Evolutionary conservation across 169 alveolate species (phyloP).

Genomic region (Cyclospora cayetanensis): DNA sequence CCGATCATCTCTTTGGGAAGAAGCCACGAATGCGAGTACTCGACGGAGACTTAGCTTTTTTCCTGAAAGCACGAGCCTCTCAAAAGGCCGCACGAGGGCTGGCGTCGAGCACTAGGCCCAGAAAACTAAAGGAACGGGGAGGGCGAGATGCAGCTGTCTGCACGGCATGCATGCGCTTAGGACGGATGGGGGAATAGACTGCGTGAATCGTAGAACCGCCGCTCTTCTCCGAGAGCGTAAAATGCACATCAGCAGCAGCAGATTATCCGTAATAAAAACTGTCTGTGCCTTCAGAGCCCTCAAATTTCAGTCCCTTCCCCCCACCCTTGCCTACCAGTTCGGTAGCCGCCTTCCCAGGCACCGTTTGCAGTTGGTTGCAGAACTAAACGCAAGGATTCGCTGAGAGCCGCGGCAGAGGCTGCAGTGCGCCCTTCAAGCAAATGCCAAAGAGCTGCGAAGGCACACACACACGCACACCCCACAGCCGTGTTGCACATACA

Average conservation of each 20-base stretch:
- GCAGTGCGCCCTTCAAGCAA: constrained; percentile 60
- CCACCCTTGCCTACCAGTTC: constrained; percentile 84
- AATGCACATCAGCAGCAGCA: too few species aligned
- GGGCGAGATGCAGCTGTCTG: background rate
- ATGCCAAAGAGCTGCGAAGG: constrained; percentile 64
- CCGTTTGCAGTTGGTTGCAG: constrained; percentile 91
- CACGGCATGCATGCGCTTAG: background rate
- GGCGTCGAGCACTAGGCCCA: background rate
- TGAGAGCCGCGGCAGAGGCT: constrained; percentile 62
- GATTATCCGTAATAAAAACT: too few species aligned
- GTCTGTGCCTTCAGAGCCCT: too few species aligned
- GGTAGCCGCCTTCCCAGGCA: constrained; percentile 91
- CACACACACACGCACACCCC: background rate
- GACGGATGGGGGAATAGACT: too few species aligned
- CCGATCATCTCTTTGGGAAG: constrained; percentile 97
- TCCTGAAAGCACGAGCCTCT: constrained; percentile 80
- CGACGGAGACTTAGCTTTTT: constrained; percentile 95
- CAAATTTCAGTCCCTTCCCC: too few species aligned
- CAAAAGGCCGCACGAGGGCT: background rate
- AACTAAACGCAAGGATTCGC: constrained; percentile 83
- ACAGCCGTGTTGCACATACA: background rate
- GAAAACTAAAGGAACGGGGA: background rate
- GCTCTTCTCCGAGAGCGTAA: too few species aligned
- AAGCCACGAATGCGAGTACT: constrained; percentile 98
- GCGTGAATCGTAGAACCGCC: too few species aligned